These are phyloP conservation scores for Solanum habrochaites DNA, from an alignment of 257 asterid species.

Conservation along the genomic window DNA sequence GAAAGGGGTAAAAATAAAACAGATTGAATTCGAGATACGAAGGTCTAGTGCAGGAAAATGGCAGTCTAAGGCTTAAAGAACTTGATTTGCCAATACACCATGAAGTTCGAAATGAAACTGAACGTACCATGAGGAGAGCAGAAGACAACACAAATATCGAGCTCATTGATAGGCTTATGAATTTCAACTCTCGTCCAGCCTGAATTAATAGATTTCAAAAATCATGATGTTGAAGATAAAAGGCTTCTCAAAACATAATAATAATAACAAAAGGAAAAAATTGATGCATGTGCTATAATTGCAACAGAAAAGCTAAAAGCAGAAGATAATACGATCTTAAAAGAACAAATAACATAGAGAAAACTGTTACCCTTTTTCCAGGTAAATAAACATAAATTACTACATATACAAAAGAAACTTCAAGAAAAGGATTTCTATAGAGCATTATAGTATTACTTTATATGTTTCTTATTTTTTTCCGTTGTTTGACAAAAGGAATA, in stretches of 20 bases:
- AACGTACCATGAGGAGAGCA: constrained; percentile 55
- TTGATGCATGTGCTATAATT: not conserved
- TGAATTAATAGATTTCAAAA: constrained; percentile 4
- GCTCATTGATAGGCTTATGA: constrained; percentile 78
- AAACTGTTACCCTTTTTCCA: not conserved
- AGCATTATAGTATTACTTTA: not conserved
- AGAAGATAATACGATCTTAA: not conserved
- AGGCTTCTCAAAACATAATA: not conserved
- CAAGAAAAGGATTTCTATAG: not conserved
- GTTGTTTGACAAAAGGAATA: not conserved
- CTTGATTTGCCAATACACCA: not conserved
- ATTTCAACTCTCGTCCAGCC: constrained; percentile 97
- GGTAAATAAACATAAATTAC: not conserved
- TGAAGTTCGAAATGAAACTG: not conserved
- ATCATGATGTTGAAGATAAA: not conserved
- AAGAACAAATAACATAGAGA: not conserved
- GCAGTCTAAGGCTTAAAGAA: not conserved
- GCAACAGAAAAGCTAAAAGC: not conserved
- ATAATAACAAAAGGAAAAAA: not conserved
- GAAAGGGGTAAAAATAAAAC: not conserved
- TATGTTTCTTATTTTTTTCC: not conserved
- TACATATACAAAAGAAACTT: not conserved
- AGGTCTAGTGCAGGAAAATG: not conserved
- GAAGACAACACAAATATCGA: constrained; percentile 54
- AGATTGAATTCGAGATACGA: not conserved